Conservation (phyloP, 2,329 filamentous ascomycete species). For the Polychaeton citri region DNA sequence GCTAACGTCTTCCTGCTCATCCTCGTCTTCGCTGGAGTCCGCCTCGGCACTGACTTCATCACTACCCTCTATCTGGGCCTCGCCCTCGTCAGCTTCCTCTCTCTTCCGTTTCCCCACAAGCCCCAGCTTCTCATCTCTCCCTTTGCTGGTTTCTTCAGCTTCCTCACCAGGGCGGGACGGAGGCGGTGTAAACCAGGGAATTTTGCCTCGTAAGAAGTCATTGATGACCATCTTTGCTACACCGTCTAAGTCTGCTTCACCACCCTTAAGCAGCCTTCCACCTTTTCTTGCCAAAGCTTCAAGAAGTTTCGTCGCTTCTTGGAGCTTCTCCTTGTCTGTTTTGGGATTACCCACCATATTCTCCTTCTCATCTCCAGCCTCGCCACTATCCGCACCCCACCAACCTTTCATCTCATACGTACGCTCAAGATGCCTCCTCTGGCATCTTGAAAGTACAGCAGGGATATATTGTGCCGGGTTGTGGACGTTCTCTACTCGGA, state of each 20-base stretch:
- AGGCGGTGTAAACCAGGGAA: slow-evolving; percentile 88
- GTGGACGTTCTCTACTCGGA: slow-evolving; percentile 89
- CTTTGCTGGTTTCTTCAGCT: slow-evolving; percentile 43
- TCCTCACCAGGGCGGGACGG: slow-evolving; percentile 40
- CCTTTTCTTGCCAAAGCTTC: slow-evolving; percentile 78
- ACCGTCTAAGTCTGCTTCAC: slow-evolving; percentile 89
- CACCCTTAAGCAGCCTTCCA: slow-evolving; percentile 74
- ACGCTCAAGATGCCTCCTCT: slow-evolving; percentile 76
- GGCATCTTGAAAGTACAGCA: slow-evolving; percentile 65
- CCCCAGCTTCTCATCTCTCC: slow-evolving; percentile 64
- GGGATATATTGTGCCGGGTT: slow-evolving; percentile 93
- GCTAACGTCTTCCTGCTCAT: slow-evolving; percentile 14
- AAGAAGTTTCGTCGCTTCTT: slow-evolving; percentile 66
- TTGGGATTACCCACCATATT: slow-evolving; percentile 6
- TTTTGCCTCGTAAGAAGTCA: slow-evolving; percentile 87
- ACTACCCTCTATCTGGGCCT: slow-evolving; percentile 6
- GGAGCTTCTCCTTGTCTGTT: slow-evolving; percentile 20
- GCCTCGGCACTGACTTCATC: slow-evolving; percentile 31
- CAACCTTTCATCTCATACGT: slow-evolving; percentile 83
- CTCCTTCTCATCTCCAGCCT: slow-evolving; percentile 3
- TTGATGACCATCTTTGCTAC: slow-evolving; percentile 96
- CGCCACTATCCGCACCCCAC: slow-evolving; percentile 10
- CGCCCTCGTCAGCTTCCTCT: slow-evolving; percentile 22
- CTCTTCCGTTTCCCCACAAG: slow-evolving; percentile 75
- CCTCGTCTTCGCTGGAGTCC: slow-evolving; percentile 15